Percentiles rank a stretch among this genome's conserved stretches.
Evolutionary conservation across 2,329 filamentous ascomycete species (phyloP).

Genomic region (Sporothrix variecibatus): DNA sequence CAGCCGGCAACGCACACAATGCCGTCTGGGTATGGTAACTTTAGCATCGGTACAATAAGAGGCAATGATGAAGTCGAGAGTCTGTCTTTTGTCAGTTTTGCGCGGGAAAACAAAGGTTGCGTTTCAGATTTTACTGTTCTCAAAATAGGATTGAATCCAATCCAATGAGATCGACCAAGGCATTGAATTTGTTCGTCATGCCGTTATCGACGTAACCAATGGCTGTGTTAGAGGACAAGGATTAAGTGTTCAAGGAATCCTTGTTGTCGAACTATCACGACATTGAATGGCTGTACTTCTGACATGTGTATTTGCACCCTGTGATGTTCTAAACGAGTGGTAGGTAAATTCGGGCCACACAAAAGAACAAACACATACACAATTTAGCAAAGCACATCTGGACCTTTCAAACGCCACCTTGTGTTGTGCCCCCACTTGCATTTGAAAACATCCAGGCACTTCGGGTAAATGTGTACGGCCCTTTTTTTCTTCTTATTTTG

Average conservation of each 20-base stretch:
- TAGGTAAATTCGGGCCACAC: too few relatives aligned
- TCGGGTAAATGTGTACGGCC: constrained; percentile 13
- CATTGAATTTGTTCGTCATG: not conserved
- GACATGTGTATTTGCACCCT: too few relatives aligned
- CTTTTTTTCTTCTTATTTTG: not conserved
- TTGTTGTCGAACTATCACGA: too few relatives aligned
- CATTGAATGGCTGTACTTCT: too few relatives aligned
- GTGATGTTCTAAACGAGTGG: too few relatives aligned
- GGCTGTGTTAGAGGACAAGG: not conserved
- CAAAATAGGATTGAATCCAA: not conserved
- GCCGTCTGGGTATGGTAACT: not conserved
- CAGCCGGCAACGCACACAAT: not conserved
- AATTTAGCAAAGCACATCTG: too few relatives aligned
- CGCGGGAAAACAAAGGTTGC: not conserved
- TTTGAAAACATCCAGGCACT: not conserved
- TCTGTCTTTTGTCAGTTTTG: too few relatives aligned
- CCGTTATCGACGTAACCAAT: not conserved
- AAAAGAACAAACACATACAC: too few relatives aligned
- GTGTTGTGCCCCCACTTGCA: not conserved
- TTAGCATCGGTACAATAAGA: too few relatives aligned
- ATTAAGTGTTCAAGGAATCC: too few relatives aligned
- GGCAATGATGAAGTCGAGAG: too few relatives aligned
- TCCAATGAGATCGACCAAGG: not conserved
- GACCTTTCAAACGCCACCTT: too few relatives aligned
- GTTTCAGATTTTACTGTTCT: not conserved